Evolutionary conservation across 768 basidiomycete genomes (phyloP), one percentile per base, ranked within the genome.

Genomic region (Boletus edulis): DNA sequence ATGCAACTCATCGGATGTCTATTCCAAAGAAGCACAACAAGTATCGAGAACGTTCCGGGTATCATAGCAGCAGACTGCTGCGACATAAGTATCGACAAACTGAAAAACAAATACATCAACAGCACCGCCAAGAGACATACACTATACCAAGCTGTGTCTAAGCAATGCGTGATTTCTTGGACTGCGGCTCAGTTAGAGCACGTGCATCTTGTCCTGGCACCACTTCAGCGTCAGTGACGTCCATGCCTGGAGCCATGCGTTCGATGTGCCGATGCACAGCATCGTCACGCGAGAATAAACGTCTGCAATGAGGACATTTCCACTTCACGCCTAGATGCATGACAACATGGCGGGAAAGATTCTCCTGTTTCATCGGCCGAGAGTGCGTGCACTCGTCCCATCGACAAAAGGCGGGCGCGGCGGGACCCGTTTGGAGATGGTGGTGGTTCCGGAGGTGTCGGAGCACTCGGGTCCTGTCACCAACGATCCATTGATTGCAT

Each of bases 201-300:
- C 62, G 51, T 60, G 57, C 60, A 4, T 56, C 56, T 9, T 39
- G 43, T 12, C 57, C 62, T 35, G 60, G 62, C 8, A 67, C 31
- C 20, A 69, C 67, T 34, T 67, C 69, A 3, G 57, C 60, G 14
- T 62, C 67, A 41, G 58, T 55, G 34, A 54, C 59, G 27, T 63
- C 56, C 62, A 59, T 60, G n/a, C 56, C 60, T 18, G 61, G 60
- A 20, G 24, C 44, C 61, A 68, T 62, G 49, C 68, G 68, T 56
- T 70, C 66, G 22, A 72, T 59, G 48, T 70, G 69, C 7, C 69
- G 64, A 46, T 62, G 62, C 40, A 70, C 64, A 35, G 69, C 70
- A 55, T 70, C 69, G 15, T 72, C 70, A 55, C 69, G 69, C 49
- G 69, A 70, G 20, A 72, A 62, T 51, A 56, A 54, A 38, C 47